Percentiles rank a stretch among this genome's conserved stretches.
Evolutionary conservation across 352 stramenopile genomes (phyloP).

Genomic region (Thalassiosira oceanica): DNA sequence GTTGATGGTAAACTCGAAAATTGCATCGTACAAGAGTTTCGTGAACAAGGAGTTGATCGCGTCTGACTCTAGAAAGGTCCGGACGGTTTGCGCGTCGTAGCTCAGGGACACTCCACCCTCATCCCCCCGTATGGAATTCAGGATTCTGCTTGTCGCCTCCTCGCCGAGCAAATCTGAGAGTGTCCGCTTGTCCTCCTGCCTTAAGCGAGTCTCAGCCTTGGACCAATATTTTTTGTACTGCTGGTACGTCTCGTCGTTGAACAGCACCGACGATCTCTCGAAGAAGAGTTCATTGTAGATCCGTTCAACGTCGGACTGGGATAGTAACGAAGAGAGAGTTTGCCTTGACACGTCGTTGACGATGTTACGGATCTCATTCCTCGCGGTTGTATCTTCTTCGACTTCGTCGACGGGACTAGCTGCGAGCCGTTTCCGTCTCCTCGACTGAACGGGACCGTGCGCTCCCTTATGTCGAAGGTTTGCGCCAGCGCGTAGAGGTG

Average conservation of each 20-base stretch:
- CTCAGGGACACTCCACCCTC: slow-evolving; percentile 15
- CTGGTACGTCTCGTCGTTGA: slow-evolving; percentile 47
- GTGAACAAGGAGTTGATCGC: slow-evolving; percentile 63
- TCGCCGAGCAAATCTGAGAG: slow-evolving; percentile 41
- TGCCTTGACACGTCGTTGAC: slow-evolving; percentile 34
- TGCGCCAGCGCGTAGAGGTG: too few species aligned
- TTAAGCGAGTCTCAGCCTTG: slow-evolving; percentile 32
- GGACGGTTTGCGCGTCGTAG: slow-evolving; percentile 60
- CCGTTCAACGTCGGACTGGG: slow-evolving; percentile 38
- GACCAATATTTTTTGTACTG: slow-evolving; percentile 57
- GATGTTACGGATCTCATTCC: slow-evolving; percentile 36
- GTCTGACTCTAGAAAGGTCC: slow-evolving; percentile 56
- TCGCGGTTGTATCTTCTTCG: slow-evolving; percentile 6
- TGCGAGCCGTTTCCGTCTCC: too few species aligned
- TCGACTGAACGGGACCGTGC: too few species aligned
- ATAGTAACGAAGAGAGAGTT: slow-evolving; percentile 46
- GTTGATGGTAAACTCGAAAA: slow-evolving; percentile 66
- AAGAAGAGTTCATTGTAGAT: slow-evolving; percentile 56
- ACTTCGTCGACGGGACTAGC: too few species aligned
- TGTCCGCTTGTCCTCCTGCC: slow-evolving; percentile 42
- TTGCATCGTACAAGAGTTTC: slow-evolving; percentile 61
- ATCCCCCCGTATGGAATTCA: slow-evolving; percentile 43
- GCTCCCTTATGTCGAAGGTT: too few species aligned
- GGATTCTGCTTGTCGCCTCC: slow-evolving; percentile 48
- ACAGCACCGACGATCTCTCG: slow-evolving; percentile 22